Evolutionary conservation across 1,284 basidiomycete genomes (phyloP), one percentile per base, ranked within the genome.

Genomic region (Farysia itapuensis): DNA sequence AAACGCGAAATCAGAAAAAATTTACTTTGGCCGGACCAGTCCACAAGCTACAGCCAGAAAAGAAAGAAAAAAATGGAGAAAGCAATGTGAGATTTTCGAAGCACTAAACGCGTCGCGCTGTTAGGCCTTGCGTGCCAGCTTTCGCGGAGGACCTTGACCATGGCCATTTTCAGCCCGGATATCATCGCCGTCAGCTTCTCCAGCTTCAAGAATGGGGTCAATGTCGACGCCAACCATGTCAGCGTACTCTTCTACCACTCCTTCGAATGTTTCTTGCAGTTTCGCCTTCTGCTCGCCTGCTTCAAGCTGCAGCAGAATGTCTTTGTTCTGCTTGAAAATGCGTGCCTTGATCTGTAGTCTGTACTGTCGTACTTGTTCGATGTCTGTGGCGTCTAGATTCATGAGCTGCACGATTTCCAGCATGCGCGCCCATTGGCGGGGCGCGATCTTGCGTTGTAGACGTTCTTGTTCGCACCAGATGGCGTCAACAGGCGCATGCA

Each of bases 301-400:
- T 41, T 91, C 87, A 49, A 95, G 79, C 74, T 93, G 89, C 38
- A 84, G 85, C 39, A 96, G 82, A 43, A 88, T 83, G 80, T 95
- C 91, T 87, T 93, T 75, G 79, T 97, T 98, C 79, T 95, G 95
- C 32, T 90, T 83, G 77, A 88, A 97, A 41, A 98, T 79, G 25
- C 94, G 83, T 75, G 93, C 90, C 79, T 98, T 77, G 34, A 77
- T 72, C 59, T 80, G 77, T 38, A 92, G 77, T 46, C 91, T 81
- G 77, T 86, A 92, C 20, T 85, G 84, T 39, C 80, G 82, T 70
- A 82, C 78, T 24, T 81, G 80, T 11, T 78, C 81, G 29, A 77
- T 64, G 70, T 94, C 85, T 9, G 78, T 71, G 6, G 83, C 80
- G 64, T 90, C 84, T 48, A 96, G 80, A 31, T 85, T 82, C 57